These are phyloP conservation scores for Aspergillus sp. DNA, from an alignment of 2,329 filamentous ascomycete species.

Conservation along the genomic window DNA sequence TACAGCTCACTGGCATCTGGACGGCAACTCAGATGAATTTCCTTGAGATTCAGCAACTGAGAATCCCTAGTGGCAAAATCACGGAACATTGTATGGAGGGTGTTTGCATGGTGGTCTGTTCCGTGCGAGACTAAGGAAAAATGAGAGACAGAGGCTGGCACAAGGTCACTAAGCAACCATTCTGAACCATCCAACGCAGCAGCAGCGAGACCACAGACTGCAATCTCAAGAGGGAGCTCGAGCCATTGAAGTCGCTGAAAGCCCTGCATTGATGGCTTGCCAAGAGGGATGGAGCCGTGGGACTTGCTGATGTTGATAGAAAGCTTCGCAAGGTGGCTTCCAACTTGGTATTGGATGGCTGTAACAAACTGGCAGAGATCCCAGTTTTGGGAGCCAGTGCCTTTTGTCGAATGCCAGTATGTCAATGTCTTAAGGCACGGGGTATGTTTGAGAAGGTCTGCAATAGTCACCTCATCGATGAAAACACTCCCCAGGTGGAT, in stretches of 20 bases:
- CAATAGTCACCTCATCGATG: constrained; percentile 12
- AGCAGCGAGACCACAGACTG: constrained; percentile 11
- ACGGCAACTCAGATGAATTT: constrained; percentile 9
- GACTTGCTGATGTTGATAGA: constrained; percentile 8
- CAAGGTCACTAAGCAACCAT: constrained; percentile 8
- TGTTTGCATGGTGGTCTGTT: constrained; percentile 9
- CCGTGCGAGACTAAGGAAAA: constrained; percentile 10
- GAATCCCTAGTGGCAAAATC: constrained; percentile 9
- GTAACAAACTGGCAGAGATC: constrained; percentile 17
- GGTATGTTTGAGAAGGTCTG: constrained; percentile 14
- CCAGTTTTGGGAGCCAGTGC: constrained; percentile 9
- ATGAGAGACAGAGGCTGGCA: constrained; percentile 11
- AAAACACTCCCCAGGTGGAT: constrained; percentile 7
- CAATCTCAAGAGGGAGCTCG: constrained; percentile 13
- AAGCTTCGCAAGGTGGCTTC: constrained; percentile 15
- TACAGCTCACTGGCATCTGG: constrained; percentile 9
- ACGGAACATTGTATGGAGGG: constrained; percentile 13
- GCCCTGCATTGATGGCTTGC: constrained; percentile 13
- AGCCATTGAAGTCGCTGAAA: constrained; percentile 14
- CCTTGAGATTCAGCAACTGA: constrained; percentile 11
- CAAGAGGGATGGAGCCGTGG: constrained; percentile 11
- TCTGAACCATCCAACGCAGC: background rate
- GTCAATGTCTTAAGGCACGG: constrained; percentile 11
- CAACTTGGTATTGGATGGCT: constrained; percentile 12
- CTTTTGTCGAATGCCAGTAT: constrained; percentile 11